Conservation (phyloP, 768 basidiomycete species). For the Leccinum boreale region DNA sequence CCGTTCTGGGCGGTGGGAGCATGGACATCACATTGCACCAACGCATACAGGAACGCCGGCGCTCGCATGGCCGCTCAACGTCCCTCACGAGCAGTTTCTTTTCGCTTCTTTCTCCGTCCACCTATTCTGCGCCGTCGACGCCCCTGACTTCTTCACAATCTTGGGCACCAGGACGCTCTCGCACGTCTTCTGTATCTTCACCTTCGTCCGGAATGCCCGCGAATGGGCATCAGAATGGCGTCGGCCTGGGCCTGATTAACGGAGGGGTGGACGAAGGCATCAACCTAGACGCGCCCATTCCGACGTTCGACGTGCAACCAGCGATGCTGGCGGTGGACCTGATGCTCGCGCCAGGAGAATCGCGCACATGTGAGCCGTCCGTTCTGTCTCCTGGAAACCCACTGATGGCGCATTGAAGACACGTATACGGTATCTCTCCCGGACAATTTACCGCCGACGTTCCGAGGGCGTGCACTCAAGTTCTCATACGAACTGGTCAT, state of each 20-base stretch:
- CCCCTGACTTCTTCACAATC: constrained; percentile 25
- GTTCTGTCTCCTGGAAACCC: not conserved
- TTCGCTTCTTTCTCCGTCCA: constrained; percentile 44
- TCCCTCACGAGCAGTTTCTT: constrained; percentile 51
- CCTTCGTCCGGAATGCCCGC: constrained; percentile 4
- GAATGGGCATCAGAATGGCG: constrained; percentile 14
- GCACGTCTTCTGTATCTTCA: constrained; percentile 25
- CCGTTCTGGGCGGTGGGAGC: constrained; percentile 59
- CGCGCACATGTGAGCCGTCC: constrained; percentile 59
- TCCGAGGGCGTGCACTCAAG: constrained; percentile 74
- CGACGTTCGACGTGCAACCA: constrained; percentile 83
- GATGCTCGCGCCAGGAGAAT: constrained; percentile 77
- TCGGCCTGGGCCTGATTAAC: constrained; percentile 32
- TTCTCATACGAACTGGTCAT: constrained; percentile 92
- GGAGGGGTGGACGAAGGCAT: constrained; percentile 41
- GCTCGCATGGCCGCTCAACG: constrained; percentile 47
- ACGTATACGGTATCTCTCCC: constrained; percentile 79
- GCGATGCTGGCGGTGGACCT: constrained; percentile 90
- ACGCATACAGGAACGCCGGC: constrained; percentile 22
- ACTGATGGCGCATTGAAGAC: constrained; percentile 43
- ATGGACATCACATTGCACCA: constrained; percentile 66
- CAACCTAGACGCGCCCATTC: constrained; percentile 66
- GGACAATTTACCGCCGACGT: constrained; percentile 82
- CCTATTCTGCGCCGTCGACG: constrained; percentile 24
- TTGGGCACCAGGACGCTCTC: constrained; percentile 18